Base-by-base conservation (phyloP, 1,284 basidiomycete genomes). In the Pseudozyma pruni region DNA sequence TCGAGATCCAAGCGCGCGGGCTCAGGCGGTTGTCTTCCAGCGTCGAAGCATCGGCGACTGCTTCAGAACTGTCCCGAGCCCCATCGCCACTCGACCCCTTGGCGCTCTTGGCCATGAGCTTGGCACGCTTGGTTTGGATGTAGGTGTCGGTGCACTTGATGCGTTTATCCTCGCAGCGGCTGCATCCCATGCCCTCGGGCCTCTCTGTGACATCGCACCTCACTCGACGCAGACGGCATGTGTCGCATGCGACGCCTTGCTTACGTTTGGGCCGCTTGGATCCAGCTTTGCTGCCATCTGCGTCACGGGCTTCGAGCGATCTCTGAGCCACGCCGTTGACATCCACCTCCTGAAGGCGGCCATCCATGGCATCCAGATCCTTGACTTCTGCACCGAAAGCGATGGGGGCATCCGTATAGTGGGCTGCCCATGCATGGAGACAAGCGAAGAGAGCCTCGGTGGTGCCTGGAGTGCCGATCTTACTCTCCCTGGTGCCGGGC, bases 221-320 rank as follows among this genome's bases (percentile, higher is more conserved):
- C 20, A 81, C 75, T 31, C 79, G 60, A 9, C 79, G 69, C 22
- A 81, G 54, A 14, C 78, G 78, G 50, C 79, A 81, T 8, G 78
- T 79, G 34, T 81, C 79, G 49, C 79, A 81, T 8, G 79, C 79
- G 4, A 81, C 79, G 10, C 79, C 79, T 58, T 81, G 79, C 37
- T 80, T 77, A 13, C 79, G 72, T 56, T 80, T 80, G 9, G 75
- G 75, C 25, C 73, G 61, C 58, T 64, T 61, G n/a, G 38, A 8
- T 37, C 56, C 32, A 7, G 47, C 23, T 42, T 60, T 59, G 38
- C 23, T 45, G 14, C 55, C 54, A 16, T 62, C 58, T 8, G 42
- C 49, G 23, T 55, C 62, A 5, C 44, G 32, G 0, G 19, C 52
- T 10, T 58, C 46, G 42, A 35, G 8, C 19, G 60, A 32, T 41